Evolutionary conservation across 1,284 basidiomycete species (phyloP).

Genomic region (Takashimella koratensis): DNA sequence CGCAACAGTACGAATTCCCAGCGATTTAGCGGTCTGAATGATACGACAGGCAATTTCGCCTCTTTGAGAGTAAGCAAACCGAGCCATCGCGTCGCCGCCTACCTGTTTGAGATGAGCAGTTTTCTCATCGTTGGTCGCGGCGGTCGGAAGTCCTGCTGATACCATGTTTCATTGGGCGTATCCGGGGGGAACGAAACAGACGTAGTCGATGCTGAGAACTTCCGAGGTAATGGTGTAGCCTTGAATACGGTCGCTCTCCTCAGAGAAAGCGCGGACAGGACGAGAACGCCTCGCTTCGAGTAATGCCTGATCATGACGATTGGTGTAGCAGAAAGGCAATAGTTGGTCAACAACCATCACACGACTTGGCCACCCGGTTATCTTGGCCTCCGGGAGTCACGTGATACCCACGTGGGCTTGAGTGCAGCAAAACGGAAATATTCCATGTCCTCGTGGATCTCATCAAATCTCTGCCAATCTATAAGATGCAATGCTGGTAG

Average conservation of each 20-base stretch:
- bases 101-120: neutral
- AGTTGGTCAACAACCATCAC: neutral
- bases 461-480: neutral
- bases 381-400: neutral
- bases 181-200: neutral
- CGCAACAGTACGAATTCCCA: conserved; percentile 86
- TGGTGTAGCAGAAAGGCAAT: neutral
- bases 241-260: neutral
- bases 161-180: neutral
- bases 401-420: neutral
- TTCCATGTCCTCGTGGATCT: neutral
- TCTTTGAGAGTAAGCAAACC: conserved; percentile 12
- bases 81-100: neutral
- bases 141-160: neutral
- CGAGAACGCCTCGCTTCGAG: neutral
- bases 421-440: neutral
- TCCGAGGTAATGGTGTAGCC: neutral
- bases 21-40: conserved; percentile 78
- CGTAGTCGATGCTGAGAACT: neutral
- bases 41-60: conserved; percentile 95
- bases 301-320: neutral
- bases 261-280: neutral
- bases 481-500: no score
- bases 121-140: neutral
- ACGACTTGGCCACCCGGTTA: neutral